A percentile compares a stretch with the other conserved stretches of the same genome.
Evolutionary conservation across 2,329 filamentous ascomycete genomes (phyloP).

Genomic region (Diaporthe sp.): DNA sequence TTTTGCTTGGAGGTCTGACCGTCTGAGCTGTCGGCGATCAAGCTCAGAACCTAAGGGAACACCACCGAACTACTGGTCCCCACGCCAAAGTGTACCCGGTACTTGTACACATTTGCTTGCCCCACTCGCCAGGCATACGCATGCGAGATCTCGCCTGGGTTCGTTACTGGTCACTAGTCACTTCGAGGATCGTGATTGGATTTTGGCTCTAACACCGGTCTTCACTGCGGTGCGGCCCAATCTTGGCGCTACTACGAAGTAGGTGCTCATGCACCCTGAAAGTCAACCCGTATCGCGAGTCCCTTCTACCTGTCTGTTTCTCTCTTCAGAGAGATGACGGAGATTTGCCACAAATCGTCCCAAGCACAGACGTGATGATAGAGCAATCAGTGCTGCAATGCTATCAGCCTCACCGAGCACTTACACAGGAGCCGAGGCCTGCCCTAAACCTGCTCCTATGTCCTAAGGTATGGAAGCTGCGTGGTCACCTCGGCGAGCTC

Average conservation of each 20-base stretch:
- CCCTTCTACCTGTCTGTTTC: neutral
- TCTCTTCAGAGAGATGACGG: neutral
- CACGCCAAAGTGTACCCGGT: neutral
- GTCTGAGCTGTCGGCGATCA: neutral
- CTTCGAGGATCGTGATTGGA: slow-evolving; percentile 3
- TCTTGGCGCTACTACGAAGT: neutral
- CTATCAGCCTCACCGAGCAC: neutral
- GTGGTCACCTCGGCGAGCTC: neutral
- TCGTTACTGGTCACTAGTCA: neutral
- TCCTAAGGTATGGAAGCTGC: neutral
- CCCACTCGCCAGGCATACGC: slow-evolving; percentile 2
- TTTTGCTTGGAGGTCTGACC: neutral
- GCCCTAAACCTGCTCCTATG: neutral
- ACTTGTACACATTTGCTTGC: neutral
- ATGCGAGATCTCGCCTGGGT: neutral
- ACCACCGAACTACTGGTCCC: slow-evolving; percentile 15
- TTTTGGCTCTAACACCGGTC: neutral
- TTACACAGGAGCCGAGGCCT: neutral
- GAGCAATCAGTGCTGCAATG: neutral
- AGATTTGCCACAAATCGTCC: neutral
- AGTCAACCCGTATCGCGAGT: neutral
- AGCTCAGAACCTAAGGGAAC: neutral
- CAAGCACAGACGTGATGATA: neutral
- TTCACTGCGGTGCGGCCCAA: slow-evolving; percentile 19
- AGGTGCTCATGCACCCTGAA: slow-evolving; percentile 18